Percentiles rank a stretch among this genome's conserved stretches.
Conservation (phyloP, 345 rosid species). For the Linum trigynum region DNA sequence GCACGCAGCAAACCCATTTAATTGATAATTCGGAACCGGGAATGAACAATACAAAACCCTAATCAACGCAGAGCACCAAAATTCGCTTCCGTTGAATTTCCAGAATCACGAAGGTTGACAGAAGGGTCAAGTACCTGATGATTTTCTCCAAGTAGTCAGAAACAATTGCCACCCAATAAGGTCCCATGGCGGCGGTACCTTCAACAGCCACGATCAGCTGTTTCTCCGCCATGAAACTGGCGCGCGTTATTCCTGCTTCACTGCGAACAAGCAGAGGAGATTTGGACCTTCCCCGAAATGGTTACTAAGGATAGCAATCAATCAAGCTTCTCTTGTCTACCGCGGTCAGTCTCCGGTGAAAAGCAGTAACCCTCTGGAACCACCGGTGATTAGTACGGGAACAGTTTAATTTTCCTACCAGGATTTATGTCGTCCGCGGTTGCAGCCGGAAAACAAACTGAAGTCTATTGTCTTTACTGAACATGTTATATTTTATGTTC, state of each 20-base stretch:
- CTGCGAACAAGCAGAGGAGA: background rate
- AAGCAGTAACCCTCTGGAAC: background rate
- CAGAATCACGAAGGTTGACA: background rate
- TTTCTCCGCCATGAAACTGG: constrained; percentile 44
- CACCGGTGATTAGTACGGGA: background rate
- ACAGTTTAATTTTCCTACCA: background rate
- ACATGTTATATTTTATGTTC: too few species aligned
- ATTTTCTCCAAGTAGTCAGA: constrained; percentile 88
- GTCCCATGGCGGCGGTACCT: constrained; percentile 90
- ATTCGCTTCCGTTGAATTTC: background rate
- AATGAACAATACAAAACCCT: background rate
- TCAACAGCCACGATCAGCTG: constrained; percentile 85
- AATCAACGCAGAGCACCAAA: background rate
- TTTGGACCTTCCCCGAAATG: background rate
- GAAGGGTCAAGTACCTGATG: constrained; percentile 36
- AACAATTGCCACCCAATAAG: constrained; percentile 61
- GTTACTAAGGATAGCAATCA: background rate
- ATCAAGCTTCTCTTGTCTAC: background rate
- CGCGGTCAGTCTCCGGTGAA: background rate
- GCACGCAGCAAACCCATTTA: background rate
- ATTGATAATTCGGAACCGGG: background rate
- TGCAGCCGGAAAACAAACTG: background rate
- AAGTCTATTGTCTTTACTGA: too few species aligned
- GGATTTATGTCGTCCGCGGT: background rate
- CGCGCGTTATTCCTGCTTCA: background rate